Conservation (phyloP, 1,284 basidiomycete genomes). For the Phaffia rhodozyma region DNA sequence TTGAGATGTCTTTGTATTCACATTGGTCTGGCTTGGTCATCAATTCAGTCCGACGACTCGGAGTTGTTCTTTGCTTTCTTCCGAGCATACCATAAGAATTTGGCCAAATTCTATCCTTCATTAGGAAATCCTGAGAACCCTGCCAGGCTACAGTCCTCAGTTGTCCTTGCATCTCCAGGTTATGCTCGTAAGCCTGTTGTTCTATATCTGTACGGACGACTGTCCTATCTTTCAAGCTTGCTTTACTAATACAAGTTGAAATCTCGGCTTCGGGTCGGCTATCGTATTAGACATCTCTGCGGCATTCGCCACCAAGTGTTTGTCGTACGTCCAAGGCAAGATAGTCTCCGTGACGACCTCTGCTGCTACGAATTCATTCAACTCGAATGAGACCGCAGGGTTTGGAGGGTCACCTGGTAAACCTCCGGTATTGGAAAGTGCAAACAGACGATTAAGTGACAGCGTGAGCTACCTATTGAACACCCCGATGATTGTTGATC, state of each 20-base stretch:
- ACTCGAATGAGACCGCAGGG: slow-evolving; percentile 40
- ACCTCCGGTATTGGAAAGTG: slow-evolving; percentile 40
- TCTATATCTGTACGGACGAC: neutral
- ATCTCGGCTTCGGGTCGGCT: neutral
- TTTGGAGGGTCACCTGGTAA: slow-evolving; percentile 37
- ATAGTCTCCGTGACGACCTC: slow-evolving; percentile 38
- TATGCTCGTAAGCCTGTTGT: slow-evolving; percentile 27
- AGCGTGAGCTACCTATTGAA: slow-evolving; percentile 38
- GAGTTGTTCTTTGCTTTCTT: slow-evolving; percentile 44
- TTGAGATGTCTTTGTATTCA: too few relatives aligned
- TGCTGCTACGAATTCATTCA: slow-evolving; percentile 35
- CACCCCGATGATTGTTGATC: slow-evolving; percentile 28
- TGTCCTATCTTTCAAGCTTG: neutral
- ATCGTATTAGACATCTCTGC: slow-evolving; percentile 30
- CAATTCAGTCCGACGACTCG: slow-evolving; percentile 35
- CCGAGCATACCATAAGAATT: slow-evolving; percentile 41
- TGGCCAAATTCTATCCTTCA: slow-evolving; percentile 30
- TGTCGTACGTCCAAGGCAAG: slow-evolving; percentile 38
- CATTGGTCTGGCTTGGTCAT: neutral
- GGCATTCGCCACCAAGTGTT: slow-evolving; percentile 36
- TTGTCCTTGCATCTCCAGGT: slow-evolving; percentile 38
- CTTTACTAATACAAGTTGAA: neutral
- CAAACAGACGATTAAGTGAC: slow-evolving; percentile 39
- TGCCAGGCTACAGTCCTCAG: slow-evolving; percentile 25
- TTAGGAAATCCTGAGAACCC: neutral